Percentiles rank a stretch among this genome's conserved stretches.
phyloP scores from a whole-genome alignment of 768 basidiomycete genomes.

The Lactarius hatsudake region DNA sequence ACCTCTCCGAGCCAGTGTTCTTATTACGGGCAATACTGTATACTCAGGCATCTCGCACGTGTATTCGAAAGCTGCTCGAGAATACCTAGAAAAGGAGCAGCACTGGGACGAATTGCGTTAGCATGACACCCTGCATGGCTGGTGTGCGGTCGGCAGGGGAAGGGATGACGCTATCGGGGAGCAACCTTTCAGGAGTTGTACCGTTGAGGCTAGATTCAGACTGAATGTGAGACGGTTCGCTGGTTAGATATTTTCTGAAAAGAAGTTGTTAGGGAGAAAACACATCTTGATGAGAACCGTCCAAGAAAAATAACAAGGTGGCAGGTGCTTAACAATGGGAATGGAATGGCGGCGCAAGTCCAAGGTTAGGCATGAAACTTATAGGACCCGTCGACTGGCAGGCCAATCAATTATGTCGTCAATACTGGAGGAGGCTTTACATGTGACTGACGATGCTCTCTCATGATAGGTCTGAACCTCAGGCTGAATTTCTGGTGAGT shows the following conservation, averaged over 20 bases:
- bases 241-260: constrained; percentile 4
- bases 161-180: constrained; percentile 18
- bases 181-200: constrained; percentile 12
- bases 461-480: background rate
- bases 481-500: background rate
- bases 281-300: background rate
- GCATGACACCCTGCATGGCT: constrained; percentile 23
- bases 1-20: constrained; percentile 44
- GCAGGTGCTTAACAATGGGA: background rate
- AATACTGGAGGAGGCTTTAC: background rate
- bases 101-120: constrained; percentile 41
- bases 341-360: background rate
- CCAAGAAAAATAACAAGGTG: background rate
- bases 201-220: constrained; percentile 4
- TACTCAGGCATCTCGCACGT: constrained; percentile 40
- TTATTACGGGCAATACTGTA: constrained; percentile 51
- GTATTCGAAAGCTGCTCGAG: constrained; percentile 51
- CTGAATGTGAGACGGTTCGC: background rate
- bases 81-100: constrained; percentile 50
- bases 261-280: background rate
- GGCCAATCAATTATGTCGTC: background rate
- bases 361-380: background rate
- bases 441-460: background rate
- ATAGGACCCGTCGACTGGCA: background rate
- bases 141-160: constrained; percentile 10